phyloP scores from a whole-genome alignment of 345 rosid species.

The Nasturtium officinale region DNA sequence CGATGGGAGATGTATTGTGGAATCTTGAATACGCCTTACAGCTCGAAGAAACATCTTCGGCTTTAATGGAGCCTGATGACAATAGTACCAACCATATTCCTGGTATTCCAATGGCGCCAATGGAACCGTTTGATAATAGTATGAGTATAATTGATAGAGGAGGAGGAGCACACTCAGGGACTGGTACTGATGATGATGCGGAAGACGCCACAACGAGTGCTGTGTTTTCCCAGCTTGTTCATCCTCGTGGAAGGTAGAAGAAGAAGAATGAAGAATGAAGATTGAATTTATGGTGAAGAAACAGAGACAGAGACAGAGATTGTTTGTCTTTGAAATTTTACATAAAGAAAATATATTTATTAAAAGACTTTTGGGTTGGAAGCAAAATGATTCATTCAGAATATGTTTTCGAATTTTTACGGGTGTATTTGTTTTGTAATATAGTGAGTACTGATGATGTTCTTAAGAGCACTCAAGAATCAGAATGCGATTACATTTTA shows the following conservation, averaged over 20 bases:
- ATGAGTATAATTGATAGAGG: slow-evolving; percentile 64
- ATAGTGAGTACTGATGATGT: slow-evolving; percentile 39
- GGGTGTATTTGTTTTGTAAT: slow-evolving; percentile 45
- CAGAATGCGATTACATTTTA: slow-evolving; percentile 39
- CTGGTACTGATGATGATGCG: slow-evolving; percentile 72
- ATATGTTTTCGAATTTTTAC: slow-evolving; percentile 22
- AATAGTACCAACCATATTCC: slow-evolving; percentile 95
- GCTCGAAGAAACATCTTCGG: slow-evolving; percentile 89
- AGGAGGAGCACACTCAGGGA: slow-evolving; percentile 40
- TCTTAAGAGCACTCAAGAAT: slow-evolving; percentile 17
- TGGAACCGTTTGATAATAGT: slow-evolving; percentile 89
- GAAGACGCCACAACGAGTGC: slow-evolving; percentile 91
- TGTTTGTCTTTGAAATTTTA: slow-evolving; percentile 32
- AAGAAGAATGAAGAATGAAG: neutral
- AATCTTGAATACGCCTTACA: slow-evolving; percentile 93
- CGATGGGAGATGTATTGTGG: slow-evolving; percentile 99
- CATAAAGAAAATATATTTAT: slow-evolving; percentile 2
- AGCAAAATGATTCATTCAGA: slow-evolving; percentile 35
- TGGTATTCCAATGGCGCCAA: slow-evolving; percentile 78
- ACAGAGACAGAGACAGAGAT: slow-evolving; percentile 40
- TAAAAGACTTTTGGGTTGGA: slow-evolving; percentile 10
- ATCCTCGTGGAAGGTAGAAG: slow-evolving; percentile 91
- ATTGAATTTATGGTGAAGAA: slow-evolving; percentile 1
- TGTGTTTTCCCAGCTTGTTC: slow-evolving; percentile 95
- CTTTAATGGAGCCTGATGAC: slow-evolving; percentile 89